Conservation (phyloP, 495 filamentous ascomycete species). For the Amphirosellinia nigrospora region DNA sequence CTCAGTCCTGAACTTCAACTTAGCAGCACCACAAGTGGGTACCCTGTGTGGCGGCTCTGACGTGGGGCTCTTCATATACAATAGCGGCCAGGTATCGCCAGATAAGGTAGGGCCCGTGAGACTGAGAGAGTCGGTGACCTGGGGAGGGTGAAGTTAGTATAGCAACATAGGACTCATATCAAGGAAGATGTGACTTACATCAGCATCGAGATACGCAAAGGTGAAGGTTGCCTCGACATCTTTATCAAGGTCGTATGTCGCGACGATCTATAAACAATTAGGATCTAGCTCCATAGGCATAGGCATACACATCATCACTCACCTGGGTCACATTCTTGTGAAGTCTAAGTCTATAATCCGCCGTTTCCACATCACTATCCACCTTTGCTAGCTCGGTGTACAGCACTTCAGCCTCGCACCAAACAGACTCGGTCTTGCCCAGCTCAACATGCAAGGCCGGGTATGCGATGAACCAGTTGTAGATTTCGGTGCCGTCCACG, state of each 20-base stretch:
- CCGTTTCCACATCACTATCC: not conserved
- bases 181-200: not conserved
- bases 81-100: not conserved
- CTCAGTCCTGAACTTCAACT: constrained; percentile 14
- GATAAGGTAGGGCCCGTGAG: not conserved
- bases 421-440: constrained; percentile 10
- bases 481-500: constrained; percentile 21
- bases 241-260: constrained; percentile 1
- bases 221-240: not conserved
- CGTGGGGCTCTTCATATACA: not conserved
- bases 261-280: not conserved
- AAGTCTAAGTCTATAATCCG: constrained; percentile 12
- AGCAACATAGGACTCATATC: not conserved
- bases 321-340: constrained; percentile 21
- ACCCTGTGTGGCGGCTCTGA: not conserved
- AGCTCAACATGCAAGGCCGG: constrained; percentile 7
- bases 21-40: constrained; percentile 6
- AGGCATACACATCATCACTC: not conserved
- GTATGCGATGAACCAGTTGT: constrained; percentile 21
- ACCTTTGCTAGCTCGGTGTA: not conserved
- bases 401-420: constrained; percentile 13
- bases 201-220: constrained; percentile 7
- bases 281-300: not conserved
- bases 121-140: constrained; percentile 2
- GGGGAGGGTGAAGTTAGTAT: not conserved